These are phyloP conservation scores for Pseudogymnoascus verrucosus DNA, from an alignment of 2,329 filamentous ascomycete species.

Conservation along the genomic window DNA sequence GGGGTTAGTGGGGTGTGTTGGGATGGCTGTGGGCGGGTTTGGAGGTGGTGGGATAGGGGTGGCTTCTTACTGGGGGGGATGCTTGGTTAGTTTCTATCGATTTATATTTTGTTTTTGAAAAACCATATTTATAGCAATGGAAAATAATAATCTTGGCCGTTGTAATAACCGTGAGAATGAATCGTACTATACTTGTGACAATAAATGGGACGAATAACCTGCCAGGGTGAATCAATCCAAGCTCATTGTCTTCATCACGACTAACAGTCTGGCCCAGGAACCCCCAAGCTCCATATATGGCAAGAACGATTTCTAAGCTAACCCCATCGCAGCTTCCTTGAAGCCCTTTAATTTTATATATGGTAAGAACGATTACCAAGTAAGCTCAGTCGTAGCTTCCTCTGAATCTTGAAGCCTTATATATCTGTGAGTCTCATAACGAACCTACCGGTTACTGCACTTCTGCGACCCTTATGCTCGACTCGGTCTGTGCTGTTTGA, in stretches of 20 bases:
- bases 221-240: background rate
- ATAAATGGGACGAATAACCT: background rate
- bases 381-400: too few species aligned
- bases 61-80: background rate
- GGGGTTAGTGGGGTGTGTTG: background rate
- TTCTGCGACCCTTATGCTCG: too few species aligned
- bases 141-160: background rate
- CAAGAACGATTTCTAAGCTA: too few species aligned
- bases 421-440: too few species aligned
- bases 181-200: background rate
- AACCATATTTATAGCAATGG: too few species aligned
- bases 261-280: background rate
- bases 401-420: too few species aligned
- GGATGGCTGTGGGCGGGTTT: background rate
- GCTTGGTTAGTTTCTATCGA: background rate
- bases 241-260: background rate
- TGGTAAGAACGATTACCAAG: too few species aligned
- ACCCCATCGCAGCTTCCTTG: too few species aligned
- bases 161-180: background rate
- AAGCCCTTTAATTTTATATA: too few species aligned
- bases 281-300: background rate
- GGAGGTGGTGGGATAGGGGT: background rate
- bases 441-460: too few species aligned
- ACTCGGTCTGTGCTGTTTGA: too few species aligned
- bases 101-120: background rate